Evolutionary conservation across 306 rosid species (phyloP), one percentile per base, ranked within the genome.

Genomic region (Medicago lupulina): DNA sequence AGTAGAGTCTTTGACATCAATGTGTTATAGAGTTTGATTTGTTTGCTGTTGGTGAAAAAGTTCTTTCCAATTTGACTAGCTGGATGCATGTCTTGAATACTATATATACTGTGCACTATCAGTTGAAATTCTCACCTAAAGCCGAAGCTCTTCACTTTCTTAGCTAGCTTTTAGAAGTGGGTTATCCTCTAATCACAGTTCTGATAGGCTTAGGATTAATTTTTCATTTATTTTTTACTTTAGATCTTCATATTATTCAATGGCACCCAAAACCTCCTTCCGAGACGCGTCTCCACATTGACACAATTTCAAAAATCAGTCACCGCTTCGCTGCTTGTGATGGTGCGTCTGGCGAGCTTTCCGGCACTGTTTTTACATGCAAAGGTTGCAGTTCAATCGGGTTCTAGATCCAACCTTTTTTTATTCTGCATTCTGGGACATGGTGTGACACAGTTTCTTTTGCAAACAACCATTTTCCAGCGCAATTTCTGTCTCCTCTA

Each of bases 61-160:
- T 65, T 65, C 17, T 65, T 65, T 65, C 71, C 51, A 10, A 65
- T 65, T 41, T 40, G 10, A 65, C 10, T 65, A 18, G 71, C 53
- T 39, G 5, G 71, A 40, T 40, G 71, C 53, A 40, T 12, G 34
- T 17, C 38, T 16, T 39, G 51, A 63, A 65, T 65, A 28, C 70
- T 34, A 18, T 65, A 63, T 36, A 15, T 15, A 8, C 7, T 62
- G 21, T 16, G 67, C 67, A 62, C 12, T 62, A 34, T 31, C 8
- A 6, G 14, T 62, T 62, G 19, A 7, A 62, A n/a, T 62, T 62
- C 13, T 15, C 13, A 31, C 7, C 67, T 62, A 31, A 62, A 34
- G 21, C 43, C 12, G 19, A 61, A 16, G 67, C 67, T 61, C 41
- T 31, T 8, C 49, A 57, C 31, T 21, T 57, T 57, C 8, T 21